Evolutionary conservation across 345 rosid genomes (phyloP), one percentile per base, ranked within the genome.

Genomic region (Acer campestre): DNA sequence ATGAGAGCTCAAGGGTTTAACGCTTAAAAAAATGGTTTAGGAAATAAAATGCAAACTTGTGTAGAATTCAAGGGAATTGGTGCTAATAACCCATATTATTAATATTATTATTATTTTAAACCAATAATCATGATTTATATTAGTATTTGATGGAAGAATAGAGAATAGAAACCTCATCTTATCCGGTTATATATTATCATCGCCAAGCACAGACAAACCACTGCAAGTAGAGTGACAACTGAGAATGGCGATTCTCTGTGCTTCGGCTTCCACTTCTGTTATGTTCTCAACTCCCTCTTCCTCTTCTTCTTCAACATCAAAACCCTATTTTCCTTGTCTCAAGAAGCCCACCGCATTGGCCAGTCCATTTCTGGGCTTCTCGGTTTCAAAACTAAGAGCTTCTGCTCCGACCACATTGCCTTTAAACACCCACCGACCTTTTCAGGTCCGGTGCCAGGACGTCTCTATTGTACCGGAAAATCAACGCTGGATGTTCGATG

Each of bases 401-500:
- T 76, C 82, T 3, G 73, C 18, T 70, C 68, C 20, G 29, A 40
- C 79, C 25, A 63, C 80, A 44, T 67, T 75, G 31, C 56, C 83
- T 5, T 58, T 75, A 25, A 79, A 77, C 64, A 17, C 82, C 56
- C 79, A 35, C 31, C 85, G 83, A 55, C 72, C 83, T 58, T 81
- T 88, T 44, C 80, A 56, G 65, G 82, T 92, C 73, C 82, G 88
- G 61, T 89, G 88, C 79, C 87, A 88, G 85, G 82, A 80, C 70
- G 78, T 82, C 44, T 78, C 92, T 79, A 77, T 84, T 80, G 86
- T 90, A 20, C 91, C 94, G 29, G 79, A 80, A n/a, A 88, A 90
- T 38, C 90, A 90, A 73, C 88, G 94, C 1, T 90, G 96, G 96
- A 92, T 88, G 92, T 88, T 92, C 59, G 91, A 91, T 18, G 85